Evolutionary conservation across 2,329 filamentous ascomycete species (phyloP).

Genomic region (Leptosphaerulina australis): DNA sequence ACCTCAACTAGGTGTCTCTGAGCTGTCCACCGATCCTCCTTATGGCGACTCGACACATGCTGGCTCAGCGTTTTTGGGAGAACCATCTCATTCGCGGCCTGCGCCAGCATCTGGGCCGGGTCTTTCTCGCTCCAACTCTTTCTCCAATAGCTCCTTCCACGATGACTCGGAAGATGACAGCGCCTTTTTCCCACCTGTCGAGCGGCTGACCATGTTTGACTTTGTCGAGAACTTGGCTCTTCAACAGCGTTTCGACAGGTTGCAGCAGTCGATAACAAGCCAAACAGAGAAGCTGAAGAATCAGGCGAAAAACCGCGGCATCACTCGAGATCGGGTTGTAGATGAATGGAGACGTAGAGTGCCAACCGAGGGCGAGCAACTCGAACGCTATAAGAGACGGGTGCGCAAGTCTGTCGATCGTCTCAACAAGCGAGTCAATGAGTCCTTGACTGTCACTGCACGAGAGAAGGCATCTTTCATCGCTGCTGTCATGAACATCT

Average conservation of each 20-base stretch:
- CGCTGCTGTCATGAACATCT: constrained; percentile 94
- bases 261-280: constrained; percentile 79
- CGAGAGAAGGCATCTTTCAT: constrained; percentile 97
- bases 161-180: constrained; percentile 81
- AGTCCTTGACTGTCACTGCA: constrained; percentile 83
- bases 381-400: constrained; percentile 85
- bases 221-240: constrained; percentile 91
- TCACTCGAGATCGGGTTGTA: constrained; percentile 86
- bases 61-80: constrained; percentile 42
- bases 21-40: constrained; percentile 28
- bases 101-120: constrained; percentile 58
- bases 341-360: constrained; percentile 90
- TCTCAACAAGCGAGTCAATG: constrained; percentile 83
- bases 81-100: constrained; percentile 55
- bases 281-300: constrained; percentile 88
- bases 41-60: constrained; percentile 37
- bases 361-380: constrained; percentile 86
- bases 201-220: constrained; percentile 89
- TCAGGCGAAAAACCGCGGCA: constrained; percentile 75
- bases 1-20: constrained; percentile 39
- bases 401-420: constrained; percentile 91
- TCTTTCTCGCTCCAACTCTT: constrained; percentile 78
- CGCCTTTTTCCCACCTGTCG: constrained; percentile 74
- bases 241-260: constrained; percentile 86
- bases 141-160: constrained; percentile 85